Base-by-base conservation (phyloP, 2,329 filamentous ascomycete genomes). In the Trichoderma asperellum region DNA sequence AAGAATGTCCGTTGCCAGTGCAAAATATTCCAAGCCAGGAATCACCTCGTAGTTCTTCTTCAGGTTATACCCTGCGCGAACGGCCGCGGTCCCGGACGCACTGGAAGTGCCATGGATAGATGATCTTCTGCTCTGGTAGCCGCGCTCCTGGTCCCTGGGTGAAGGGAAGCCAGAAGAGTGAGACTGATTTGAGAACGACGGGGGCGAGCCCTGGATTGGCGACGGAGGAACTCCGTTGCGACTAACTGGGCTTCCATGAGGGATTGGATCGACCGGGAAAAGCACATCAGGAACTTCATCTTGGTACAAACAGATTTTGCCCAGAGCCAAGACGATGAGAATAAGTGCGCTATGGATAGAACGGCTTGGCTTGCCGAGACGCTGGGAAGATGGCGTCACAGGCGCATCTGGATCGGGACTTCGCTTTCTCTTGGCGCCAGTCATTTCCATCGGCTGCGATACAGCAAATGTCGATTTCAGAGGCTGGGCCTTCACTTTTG, bases 11-110 rank as follows among this genome's bases (percentile, higher is more conserved):
- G 91, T 91, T 2, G 94, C 95, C 71, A 92, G 90, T 1, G 92
- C 92, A 77, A 94, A 97, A 77, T 97, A 97, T 35, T 94, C 91
- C 69, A 98, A 83, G 0, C 96, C 96, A 0, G 96, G 95, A 71
- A 97, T 92, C 7, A 92, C 86, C 75, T 98, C 94, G 62, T 96
- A 85, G 76, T 97, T 97, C 73, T 81, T 81, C 71, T 81, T 81
- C 35, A 81, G 66, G 24, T 73, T 77, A 14, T 74, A 76, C 4
- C 78, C 77, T 11, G 72, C 67, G 24, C 78, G 76, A 55, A 73
- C 68, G 14, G 71, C 72, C 18, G 10, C 47, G 47, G 47, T 49
- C 10, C 47, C 47, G 47, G 47, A 49, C 11, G 72, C 73, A 24
- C 63, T 66, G 1, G 47, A 21, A 49, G 73, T 71, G 2, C 79